Conservation (phyloP, 169 alveolate species). For the Eimeria necatrix region DNA sequence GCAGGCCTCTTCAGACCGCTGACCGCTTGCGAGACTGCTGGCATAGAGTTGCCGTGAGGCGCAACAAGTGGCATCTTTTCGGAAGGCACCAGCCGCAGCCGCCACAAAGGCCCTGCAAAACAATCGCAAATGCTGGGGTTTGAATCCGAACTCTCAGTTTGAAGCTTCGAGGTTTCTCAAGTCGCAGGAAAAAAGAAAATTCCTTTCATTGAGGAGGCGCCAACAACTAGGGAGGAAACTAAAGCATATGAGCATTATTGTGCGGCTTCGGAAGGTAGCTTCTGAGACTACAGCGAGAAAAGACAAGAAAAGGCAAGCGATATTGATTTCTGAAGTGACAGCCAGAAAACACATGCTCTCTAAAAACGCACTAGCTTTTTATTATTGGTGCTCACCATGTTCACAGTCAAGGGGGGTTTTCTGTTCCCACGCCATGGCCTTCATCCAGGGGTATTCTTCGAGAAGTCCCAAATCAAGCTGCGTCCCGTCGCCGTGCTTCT, state of each 20-base stretch:
- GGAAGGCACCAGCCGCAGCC: constrained; percentile 78
- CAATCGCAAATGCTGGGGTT: no score
- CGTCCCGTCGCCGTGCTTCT: constrained; percentile 12
- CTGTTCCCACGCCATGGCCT: constrained; percentile 79
- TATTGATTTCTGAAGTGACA: no score
- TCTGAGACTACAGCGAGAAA: no score
- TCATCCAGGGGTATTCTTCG: constrained; percentile 71
- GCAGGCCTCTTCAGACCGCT: constrained; percentile 10
- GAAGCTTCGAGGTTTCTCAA: neutral
- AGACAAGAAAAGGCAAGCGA: no score
- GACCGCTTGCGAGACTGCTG: neutral
- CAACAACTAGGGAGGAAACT: no score
- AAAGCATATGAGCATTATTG: no score
- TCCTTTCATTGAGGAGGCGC: no score
- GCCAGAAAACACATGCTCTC: neutral
- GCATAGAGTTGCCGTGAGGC: constrained; percentile 1
- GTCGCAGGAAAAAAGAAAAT: no score
- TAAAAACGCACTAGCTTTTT: neutral
- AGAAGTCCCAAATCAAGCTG: constrained; percentile 3
- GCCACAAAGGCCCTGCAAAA: constrained; percentile 78
- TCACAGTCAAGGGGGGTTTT: constrained; percentile 15
- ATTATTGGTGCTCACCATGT: constrained; percentile 18
- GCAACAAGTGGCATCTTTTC: constrained; percentile 28
- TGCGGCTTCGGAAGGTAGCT: no score
- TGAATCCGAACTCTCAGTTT: neutral